Evolutionary conservation across 768 basidiomycete species (phyloP), one percentile per base, ranked within the genome.

Genomic region (Lactarius pseudohatsudake): DNA sequence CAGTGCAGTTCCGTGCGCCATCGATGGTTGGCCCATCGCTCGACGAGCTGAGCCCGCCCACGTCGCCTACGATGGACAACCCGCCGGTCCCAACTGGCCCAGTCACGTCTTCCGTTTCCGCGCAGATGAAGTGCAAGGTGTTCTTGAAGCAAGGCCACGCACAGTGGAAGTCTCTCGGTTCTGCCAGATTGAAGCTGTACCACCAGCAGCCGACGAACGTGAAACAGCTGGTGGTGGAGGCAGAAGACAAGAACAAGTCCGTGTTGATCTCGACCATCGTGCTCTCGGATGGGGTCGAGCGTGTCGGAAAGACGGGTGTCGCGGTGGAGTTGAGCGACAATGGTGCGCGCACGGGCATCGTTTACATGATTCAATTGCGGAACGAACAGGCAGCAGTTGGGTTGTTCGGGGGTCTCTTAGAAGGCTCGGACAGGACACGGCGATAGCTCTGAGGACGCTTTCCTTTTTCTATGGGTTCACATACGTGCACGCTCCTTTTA

Each of bases 261-360:
- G 81, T 94, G 70, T 76, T 98, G 50, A 95, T 99, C 69, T 96
- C 94, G 50, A 98, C 97, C 7, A 97, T 98, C 68, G 92, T 99
- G 36, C 80, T 98, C 60, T 93, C 89, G 5, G 96, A 98, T 75
- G 97, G 96, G 9, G 96, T 98, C 32, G 97, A 99, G 78, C 84
- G 96, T 56, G 96, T 99, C n/a, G 97, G 93, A 26, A 98, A 96
- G 79, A 98, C 96, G 2, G 97, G 97, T 16, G 90, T 99, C 47
- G 97, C 97, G 55, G 89, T 99, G 69, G 96, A 98, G 77, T 79
- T 99, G 60, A 95, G 92, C 76, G 92, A 96, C 79, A 83, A 87
- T 64, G 97, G 97, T n/a, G 76, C 85, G 58, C 85, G 96, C 66
- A 96, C 96, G 16, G 97, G 96, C 30, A 87, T 98, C 74, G 81